A percentile compares a stretch with the other conserved stretches of the same genome.
Evolutionary conservation across 768 basidiomycete genomes (phyloP).

Genomic region (Kwoniella shandongensis): DNA sequence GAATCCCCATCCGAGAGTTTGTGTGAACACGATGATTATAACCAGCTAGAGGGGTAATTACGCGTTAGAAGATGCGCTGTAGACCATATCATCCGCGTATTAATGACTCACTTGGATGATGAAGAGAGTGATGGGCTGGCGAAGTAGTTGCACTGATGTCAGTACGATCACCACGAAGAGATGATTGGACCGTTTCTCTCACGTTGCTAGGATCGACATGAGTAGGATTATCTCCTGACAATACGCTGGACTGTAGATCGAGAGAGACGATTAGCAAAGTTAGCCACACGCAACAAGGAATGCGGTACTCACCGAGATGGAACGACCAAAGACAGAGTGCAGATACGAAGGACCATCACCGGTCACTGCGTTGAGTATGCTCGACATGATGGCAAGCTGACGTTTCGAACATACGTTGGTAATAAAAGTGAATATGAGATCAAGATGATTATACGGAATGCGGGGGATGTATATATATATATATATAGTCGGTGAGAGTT

Average conservation of each 20-base stretch:
- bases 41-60: slow-evolving; percentile 58
- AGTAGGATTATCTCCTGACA: slow-evolving; percentile 73
- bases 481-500: too few species aligned
- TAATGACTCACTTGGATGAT: neutral
- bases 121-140: slow-evolving; percentile 25
- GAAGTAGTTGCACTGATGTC: neutral
- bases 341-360: neutral
- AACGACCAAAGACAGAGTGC: neutral
- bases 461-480: too few species aligned
- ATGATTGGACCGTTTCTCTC: too few species aligned
- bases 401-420: too few species aligned
- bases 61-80: slow-evolving; percentile 49
- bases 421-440: too few species aligned
- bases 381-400: neutral
- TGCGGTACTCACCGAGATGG: slow-evolving; percentile 8
- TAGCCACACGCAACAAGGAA: neutral
- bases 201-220: slow-evolving; percentile 67
- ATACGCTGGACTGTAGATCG: slow-evolving; percentile 54
- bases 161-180: slow-evolving; percentile 50
- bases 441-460: too few species aligned
- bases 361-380: neutral
- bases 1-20: slow-evolving; percentile 67
- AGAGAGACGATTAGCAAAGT: neutral
- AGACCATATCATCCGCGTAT: too few species aligned
- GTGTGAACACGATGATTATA: slow-evolving; percentile 77